phyloP scores from a whole-genome alignment of 306 rosid species.

The Quercus agrifolia region DNA sequence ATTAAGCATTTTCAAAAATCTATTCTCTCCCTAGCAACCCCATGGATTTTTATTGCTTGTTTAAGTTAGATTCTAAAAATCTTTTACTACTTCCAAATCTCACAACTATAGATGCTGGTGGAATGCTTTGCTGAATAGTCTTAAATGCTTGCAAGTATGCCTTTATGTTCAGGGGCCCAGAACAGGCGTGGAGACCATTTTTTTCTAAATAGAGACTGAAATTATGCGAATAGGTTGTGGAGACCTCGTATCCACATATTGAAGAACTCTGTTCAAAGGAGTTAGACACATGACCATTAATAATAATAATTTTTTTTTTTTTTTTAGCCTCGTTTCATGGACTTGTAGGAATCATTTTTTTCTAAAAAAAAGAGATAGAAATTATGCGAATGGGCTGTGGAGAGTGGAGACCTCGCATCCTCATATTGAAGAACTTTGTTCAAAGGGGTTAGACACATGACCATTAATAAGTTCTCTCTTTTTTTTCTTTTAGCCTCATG shows the following conservation, averaged over 20 bases:
- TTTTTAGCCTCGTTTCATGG: conserved; percentile 15
- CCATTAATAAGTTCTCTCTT: conserved; percentile 7
- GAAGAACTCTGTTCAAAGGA: conserved; percentile 48
- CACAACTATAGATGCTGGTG: too few species aligned
- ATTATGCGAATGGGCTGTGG: conserved; percentile 47
- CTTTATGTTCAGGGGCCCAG: background rate
- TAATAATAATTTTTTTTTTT: conserved; percentile 4
- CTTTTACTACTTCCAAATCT: too few species aligned
- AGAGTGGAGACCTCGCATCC: conserved; percentile 42
- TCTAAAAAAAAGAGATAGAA: conserved; percentile 52
- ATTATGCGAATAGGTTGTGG: conserved; percentile 36
- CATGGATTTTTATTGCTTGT: too few species aligned
- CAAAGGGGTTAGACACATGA: conserved; percentile 54
- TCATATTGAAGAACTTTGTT: conserved; percentile 41
- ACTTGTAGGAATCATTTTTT: conserved; percentile 32
- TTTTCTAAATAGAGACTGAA: conserved; percentile 61
- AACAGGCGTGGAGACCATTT: conserved; percentile 25
- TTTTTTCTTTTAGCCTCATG: conserved; percentile 15
- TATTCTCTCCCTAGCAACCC: too few species aligned
- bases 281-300: conserved; percentile 40
- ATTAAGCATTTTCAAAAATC: too few species aligned
- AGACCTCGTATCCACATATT: conserved; percentile 16
- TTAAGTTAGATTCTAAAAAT: too few species aligned
- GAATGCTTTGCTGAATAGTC: too few species aligned
- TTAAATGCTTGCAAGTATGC: too few species aligned